Conservation (phyloP, 2,329 filamentous ascomycete species). For the Fusarium sp. region DNA sequence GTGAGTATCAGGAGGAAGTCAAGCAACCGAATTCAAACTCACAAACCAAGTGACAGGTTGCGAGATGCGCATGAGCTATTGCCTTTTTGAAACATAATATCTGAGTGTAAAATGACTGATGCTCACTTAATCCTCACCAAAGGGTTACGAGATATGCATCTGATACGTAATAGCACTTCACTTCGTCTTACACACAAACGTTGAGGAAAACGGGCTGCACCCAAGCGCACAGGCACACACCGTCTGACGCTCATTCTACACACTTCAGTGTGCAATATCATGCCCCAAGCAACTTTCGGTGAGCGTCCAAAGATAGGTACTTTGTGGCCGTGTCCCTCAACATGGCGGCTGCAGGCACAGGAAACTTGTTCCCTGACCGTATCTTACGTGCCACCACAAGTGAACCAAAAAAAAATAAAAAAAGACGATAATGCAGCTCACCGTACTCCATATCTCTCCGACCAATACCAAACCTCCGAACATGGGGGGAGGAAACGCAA, state of each 20-base stretch:
- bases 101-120: slow-evolving; percentile 28
- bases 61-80: slow-evolving; percentile 24
- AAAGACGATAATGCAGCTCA: slow-evolving; percentile 32
- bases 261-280: slow-evolving; percentile 2
- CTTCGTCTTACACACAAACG: slow-evolving; percentile 6
- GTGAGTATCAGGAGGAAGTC: slow-evolving; percentile 16
- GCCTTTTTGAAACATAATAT: slow-evolving; percentile 16
- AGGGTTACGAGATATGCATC: slow-evolving; percentile 8
- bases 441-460: background rate
- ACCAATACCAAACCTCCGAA: background rate
- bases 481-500: slow-evolving; percentile 28
- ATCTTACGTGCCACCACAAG: slow-evolving; percentile 25
- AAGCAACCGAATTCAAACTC: slow-evolving; percentile 3
- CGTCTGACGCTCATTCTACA: slow-evolving; percentile 25
- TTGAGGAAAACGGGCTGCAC: slow-evolving; percentile 30
- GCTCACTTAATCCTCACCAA: slow-evolving; percentile 11
- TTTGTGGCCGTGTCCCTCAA: background rate
- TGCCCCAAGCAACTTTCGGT: slow-evolving; percentile 22
- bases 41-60: background rate
- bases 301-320: slow-evolving; percentile 1
- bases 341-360: slow-evolving; percentile 24
- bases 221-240: slow-evolving; percentile 21
- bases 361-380: slow-evolving; percentile 26
- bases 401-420: background rate
- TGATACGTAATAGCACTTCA: slow-evolving; percentile 32